A percentile compares a stretch with the other conserved stretches of the same genome.
phyloP scores from a whole-genome alignment of 2,329 filamentous ascomycete genomes.

The Mollisia scopiformis region DNA sequence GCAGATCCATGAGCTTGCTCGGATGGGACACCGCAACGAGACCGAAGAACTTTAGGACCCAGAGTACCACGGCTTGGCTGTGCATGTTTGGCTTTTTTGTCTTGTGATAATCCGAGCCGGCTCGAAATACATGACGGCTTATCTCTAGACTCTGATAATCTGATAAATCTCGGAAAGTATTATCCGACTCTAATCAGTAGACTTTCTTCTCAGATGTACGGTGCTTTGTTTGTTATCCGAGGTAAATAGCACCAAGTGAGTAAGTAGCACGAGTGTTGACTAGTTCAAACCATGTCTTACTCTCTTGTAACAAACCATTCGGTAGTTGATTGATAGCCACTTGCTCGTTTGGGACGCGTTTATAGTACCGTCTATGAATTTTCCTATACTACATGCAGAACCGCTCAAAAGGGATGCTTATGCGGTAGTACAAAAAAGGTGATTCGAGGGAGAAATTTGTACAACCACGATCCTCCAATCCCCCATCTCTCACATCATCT shows the following conservation, averaged over 20 bases:
- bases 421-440: slow-evolving; percentile 34
- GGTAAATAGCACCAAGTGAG: too few relatives aligned
- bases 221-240: too few relatives aligned
- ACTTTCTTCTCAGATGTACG: too few relatives aligned
- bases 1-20: background rate
- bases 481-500: slow-evolving; percentile 20
- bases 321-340: too few relatives aligned
- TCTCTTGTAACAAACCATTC: too few relatives aligned
- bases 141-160: background rate
- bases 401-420: slow-evolving; percentile 28
- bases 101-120: slow-evolving; percentile 23
- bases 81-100: background rate
- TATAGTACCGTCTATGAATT: slow-evolving; percentile 23
- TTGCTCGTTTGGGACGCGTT: too few relatives aligned
- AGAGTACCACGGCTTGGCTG: background rate
- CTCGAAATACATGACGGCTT: background rate
- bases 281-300: too few relatives aligned
- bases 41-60: background rate
- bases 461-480: slow-evolving; percentile 23
- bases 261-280: too few relatives aligned
- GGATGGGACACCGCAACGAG: background rate
- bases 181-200: background rate
- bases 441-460: slow-evolving; percentile 27
- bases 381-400: slow-evolving; percentile 38
- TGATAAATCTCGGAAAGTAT: background rate